Conservation (phyloP, 208 protist species). For the Spongospora subterranea region DNA sequence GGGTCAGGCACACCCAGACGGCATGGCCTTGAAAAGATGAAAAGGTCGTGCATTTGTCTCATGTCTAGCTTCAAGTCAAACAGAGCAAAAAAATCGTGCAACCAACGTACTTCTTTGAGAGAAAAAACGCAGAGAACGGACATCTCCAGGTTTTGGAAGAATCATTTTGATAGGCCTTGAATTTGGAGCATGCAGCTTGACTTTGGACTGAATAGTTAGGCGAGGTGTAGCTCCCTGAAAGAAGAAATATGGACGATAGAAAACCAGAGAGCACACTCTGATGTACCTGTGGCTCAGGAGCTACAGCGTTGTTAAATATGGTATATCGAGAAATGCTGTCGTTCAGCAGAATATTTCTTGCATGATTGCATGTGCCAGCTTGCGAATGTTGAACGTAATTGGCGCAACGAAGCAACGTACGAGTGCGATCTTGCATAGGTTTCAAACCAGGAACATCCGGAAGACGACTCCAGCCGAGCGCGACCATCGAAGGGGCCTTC, state of each 20-base stretch:
- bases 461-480: neutral
- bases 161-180: neutral
- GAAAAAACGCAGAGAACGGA: constrained; percentile 38
- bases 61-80: constrained; percentile 6
- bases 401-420: constrained; percentile 24
- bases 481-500: neutral
- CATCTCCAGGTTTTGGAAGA: neutral
- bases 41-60: constrained; percentile 47
- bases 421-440: neutral
- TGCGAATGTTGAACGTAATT: constrained; percentile 28
- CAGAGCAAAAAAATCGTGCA: neutral
- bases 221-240: neutral
- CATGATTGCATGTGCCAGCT: neutral
- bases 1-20: constrained; percentile 41
- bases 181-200: neutral
- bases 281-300: neutral
- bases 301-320: neutral
- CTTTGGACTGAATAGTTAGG: constrained; percentile 35
- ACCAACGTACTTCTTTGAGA: neutral
- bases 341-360: constrained; percentile 1
- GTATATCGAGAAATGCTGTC: neutral
- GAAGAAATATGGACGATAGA: neutral
- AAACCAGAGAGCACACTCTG: neutral
- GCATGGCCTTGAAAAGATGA: constrained; percentile 39
- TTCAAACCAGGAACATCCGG: neutral